Conservation (phyloP, 805 yeast species). For the Vanderwaltozyma polyspora region DNA sequence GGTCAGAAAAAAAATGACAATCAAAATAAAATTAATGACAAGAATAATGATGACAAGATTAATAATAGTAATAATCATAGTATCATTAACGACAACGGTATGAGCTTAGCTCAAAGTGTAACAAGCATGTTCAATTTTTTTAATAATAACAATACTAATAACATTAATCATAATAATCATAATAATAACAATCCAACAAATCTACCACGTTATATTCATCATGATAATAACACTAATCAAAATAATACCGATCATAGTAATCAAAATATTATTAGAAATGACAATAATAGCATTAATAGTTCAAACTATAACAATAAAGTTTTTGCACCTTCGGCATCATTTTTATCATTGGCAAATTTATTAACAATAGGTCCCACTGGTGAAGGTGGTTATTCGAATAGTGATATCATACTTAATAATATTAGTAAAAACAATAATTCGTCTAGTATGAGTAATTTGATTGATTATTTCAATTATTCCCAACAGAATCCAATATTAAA, state of each 20-base stretch:
- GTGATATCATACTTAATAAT: conserved; percentile 1
- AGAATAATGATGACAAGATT: neutral
- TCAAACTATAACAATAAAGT: neutral
- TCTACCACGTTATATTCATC: too few relatives aligned
- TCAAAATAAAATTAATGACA: too few relatives aligned
- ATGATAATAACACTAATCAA: too few relatives aligned
- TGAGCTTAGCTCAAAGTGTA: neutral
- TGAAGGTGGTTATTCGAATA: conserved; percentile 4
- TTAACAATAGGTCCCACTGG: conserved; percentile 1
- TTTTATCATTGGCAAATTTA: conserved; percentile 2
- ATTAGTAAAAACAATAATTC: conserved; percentile 2
- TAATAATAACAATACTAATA: too few relatives aligned
- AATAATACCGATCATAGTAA: too few relatives aligned
- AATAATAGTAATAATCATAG: neutral
- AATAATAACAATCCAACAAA: neutral
- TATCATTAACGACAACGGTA: neutral
- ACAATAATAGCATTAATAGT: neutral
- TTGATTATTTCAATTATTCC: conserved; percentile 2
- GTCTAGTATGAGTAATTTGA: conserved; percentile 4
- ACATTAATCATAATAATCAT: neutral
- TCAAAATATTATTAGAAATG: neutral
- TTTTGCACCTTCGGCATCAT: conserved; percentile 1
- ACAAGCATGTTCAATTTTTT: too few relatives aligned
- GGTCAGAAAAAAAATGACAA: neutral
- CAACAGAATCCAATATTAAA: neutral